Evolutionary conservation across 1,284 basidiomycete genomes (phyloP).

Genomic region (Phaffia rhodozyma): DNA sequence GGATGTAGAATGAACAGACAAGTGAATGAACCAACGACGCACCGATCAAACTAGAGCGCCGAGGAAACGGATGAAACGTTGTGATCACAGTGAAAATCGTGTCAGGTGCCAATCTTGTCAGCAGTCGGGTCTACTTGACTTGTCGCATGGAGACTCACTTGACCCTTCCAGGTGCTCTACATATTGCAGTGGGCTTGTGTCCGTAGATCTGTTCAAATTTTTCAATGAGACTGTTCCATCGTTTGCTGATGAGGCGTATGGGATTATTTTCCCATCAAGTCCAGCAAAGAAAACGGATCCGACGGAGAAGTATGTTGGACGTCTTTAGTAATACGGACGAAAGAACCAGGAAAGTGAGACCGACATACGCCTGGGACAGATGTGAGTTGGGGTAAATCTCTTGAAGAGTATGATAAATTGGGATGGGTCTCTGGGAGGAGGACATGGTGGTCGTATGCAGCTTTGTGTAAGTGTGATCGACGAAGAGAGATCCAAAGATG

Average conservation of each 20-base stretch:
- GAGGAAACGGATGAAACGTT: background rate
- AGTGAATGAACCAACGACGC: too few species aligned
- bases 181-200: conserved; percentile 53
- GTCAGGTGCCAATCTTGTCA: background rate
- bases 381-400: conserved; percentile 48
- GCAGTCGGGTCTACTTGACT: conserved; percentile 15
- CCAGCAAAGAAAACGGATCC: too few species aligned
- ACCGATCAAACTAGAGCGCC: background rate
- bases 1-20: background rate
- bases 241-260: conserved; percentile 31
- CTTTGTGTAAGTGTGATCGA: too few species aligned
- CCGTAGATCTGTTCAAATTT: conserved; percentile 57
- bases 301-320: background rate
- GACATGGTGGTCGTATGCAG: too few species aligned
- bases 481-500: too few species aligned
- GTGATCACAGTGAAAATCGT: background rate
- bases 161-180: conserved; percentile 70
- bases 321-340: background rate
- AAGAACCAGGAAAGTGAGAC: background rate
- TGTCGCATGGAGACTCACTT: conserved; percentile 45
- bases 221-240: conserved; percentile 53
- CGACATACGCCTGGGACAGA: conserved; percentile 24
- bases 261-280: background rate
- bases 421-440: conserved; percentile 48
- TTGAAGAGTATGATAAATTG: conserved; percentile 49